Evolutionary conservation across 164 flowering plant species (phyloP).

Genomic region (Macadamia tetraphylla): DNA sequence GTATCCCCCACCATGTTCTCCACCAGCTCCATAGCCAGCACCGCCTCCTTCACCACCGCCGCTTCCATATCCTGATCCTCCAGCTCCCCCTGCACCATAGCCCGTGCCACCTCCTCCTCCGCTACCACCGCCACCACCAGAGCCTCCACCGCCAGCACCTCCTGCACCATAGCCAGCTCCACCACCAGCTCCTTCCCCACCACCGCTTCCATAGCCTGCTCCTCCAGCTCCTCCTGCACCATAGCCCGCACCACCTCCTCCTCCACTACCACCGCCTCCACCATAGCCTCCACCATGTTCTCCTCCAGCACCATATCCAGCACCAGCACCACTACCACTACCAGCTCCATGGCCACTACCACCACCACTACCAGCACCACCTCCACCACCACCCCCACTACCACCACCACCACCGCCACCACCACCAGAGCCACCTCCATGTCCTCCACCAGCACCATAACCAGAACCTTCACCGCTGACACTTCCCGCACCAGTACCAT

Average conservation of each 20-base stretch:
- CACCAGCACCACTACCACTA: no score
- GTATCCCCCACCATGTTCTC: constrained; percentile 2
- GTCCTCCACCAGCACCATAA: no score
- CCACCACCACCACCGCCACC: no score
- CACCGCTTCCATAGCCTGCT: neutral
- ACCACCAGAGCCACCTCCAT: no score
- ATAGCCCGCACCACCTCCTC: constrained; percentile 12
- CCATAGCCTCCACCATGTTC: no score
- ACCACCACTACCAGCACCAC: no score
- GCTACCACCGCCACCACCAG: neutral
- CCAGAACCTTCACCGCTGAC: no score
- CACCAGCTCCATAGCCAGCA: constrained; percentile 11
- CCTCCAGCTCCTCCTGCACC: constrained; percentile 8
- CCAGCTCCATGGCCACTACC: no score
- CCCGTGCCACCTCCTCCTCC: neutral
- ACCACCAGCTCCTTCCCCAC: constrained; percentile 2
- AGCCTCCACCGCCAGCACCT: neutral
- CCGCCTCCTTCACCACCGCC: constrained; percentile 7
- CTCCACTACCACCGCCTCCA: neutral
- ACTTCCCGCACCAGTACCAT: no score
- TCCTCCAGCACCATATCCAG: no score
- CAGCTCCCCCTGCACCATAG: neutral
- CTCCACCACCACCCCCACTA: no score
- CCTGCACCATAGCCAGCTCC: constrained; percentile 3
- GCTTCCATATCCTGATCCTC: constrained; percentile 8